A percentile compares a stretch with the other conserved stretches of the same genome.
Conservation (phyloP, 1,139 yeast genomes). For the Nakaseomyces kungkrabaensis region DNA sequence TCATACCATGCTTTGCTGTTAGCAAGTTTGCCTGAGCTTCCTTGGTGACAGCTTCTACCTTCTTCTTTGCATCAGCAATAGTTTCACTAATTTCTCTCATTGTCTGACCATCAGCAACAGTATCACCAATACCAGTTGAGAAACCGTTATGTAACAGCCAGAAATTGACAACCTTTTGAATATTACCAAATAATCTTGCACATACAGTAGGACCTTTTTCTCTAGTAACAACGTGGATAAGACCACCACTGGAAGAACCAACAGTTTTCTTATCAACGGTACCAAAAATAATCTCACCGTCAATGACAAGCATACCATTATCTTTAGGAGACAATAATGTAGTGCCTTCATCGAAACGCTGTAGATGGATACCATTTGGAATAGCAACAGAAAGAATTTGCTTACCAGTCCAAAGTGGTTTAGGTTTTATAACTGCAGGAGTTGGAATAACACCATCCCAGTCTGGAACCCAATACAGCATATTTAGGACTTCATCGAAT, state of each 20-base stretch:
- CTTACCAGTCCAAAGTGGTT: slow-evolving; percentile 96
- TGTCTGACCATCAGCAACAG: slow-evolving; percentile 94
- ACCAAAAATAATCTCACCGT: slow-evolving; percentile 93
- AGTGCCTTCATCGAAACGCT: slow-evolving; percentile 83
- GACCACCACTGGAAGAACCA: slow-evolving; percentile 97
- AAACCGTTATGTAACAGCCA: slow-evolving; percentile 97
- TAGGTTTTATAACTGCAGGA: slow-evolving; percentile 90
- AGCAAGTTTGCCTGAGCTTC: slow-evolving; percentile 85
- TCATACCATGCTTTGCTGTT: slow-evolving; percentile 99
- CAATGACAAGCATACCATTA: slow-evolving; percentile 82
- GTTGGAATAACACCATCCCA: slow-evolving; percentile 99
- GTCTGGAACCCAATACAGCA: slow-evolving; percentile 93
- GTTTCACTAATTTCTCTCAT: slow-evolving; percentile 91
- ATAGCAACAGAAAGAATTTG: slow-evolving; percentile 87
- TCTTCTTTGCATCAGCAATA: slow-evolving; percentile 81
- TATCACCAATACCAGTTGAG: slow-evolving; percentile 99
- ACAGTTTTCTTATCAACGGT: slow-evolving; percentile 97
- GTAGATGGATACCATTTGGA: slow-evolving; percentile 91
- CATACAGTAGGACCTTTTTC: slow-evolving; percentile 91
- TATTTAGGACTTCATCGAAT: slow-evolving; percentile 91
- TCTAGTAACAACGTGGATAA: slow-evolving; percentile 93
- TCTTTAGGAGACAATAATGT: slow-evolving; percentile 81
- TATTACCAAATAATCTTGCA: slow-evolving; percentile 83
- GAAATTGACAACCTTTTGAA: slow-evolving; percentile 90
- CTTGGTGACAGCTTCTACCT: slow-evolving; percentile 84